Base-by-base conservation (phyloP, 305 asterid genomes). In the Fraxinus latifolia region DNA sequence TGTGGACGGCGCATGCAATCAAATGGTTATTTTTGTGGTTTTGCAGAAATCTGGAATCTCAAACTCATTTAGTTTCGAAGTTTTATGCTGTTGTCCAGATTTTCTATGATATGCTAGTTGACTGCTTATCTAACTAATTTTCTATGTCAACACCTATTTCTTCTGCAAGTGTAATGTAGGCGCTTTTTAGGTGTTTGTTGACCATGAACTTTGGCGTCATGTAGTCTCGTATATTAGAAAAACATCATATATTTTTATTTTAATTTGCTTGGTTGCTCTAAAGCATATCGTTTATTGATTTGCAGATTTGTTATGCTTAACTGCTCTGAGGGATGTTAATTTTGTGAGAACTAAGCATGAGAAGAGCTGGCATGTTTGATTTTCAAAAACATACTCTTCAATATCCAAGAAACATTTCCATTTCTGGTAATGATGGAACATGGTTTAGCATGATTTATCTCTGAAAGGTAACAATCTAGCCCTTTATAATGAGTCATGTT, bases 401-500 rank as follows among this genome's bases (percentile, higher is more conserved):
- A 39, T 70, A 71, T 73, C 67, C 62, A 68, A 74, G 81, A 76
- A 81, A 82, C 77, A 76, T 81, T 79, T 67, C 27, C 68, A 55
- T 78, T 79, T 79, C 76, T 83, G 70, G 33, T 36, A 73, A 17
- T 83, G 81, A 76, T 67, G 88, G 88, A 80, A 82, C 85, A 78
- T 31, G 88, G 81, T 37, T 25, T 87, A 76, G 68, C 77, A 42
- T 79, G 53, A 74, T 81, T 29, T 39, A 76, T 74, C 82, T 83
- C 44, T 32, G 70, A 71, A 87, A 83, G 87, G 86, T 85, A 81
- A 80, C 77, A 39, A 23, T 37, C 60, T 58, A 58, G 74, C 74
- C 75, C 79, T 50, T 25, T 73, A 60, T 17, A 25, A 33, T 32
- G 29, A 27, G 50, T 39, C 73, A 36, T 19, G 68, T 19, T 53